Evolutionary conservation across 106 monocot genomes (phyloP).

Genomic region (Vanilla planifolia): DNA sequence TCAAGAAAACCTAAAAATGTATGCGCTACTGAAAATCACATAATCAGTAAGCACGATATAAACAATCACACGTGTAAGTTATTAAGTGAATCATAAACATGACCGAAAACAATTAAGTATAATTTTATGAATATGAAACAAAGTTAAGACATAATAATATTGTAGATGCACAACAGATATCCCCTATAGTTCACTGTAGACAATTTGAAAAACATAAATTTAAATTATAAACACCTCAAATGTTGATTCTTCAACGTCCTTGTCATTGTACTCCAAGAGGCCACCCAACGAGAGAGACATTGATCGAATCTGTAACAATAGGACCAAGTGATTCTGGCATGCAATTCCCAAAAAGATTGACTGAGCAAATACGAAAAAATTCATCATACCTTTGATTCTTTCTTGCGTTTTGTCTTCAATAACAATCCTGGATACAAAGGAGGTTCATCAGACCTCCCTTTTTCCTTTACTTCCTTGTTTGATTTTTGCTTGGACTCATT

Average conservation of each 20-base stretch:
- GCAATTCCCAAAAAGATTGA: not conserved
- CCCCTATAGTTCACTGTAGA: not conserved
- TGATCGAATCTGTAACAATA: slow-evolving; percentile 61
- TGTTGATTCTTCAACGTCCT: slow-evolving; percentile 86
- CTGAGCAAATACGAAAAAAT: not conserved
- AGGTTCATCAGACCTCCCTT: slow-evolving; percentile 50
- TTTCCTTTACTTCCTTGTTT: slow-evolving; percentile 49
- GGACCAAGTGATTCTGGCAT: too few relatives aligned
- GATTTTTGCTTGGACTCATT: slow-evolving; percentile 31
- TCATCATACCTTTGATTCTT: slow-evolving; percentile 65
- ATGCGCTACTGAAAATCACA: too few relatives aligned
- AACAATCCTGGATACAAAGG: slow-evolving; percentile 73
- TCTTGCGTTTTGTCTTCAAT: slow-evolving; percentile 41
- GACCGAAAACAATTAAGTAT: too few relatives aligned
- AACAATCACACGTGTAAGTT: too few relatives aligned
- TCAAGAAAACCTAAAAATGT: too few relatives aligned
- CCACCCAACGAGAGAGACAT: slow-evolving; percentile 82
- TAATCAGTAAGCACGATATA: too few relatives aligned
- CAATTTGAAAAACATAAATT: not conserved
- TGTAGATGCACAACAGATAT: not conserved
- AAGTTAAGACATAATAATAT: too few relatives aligned
- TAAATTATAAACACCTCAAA: slow-evolving; percentile 66
- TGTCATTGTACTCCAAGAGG: slow-evolving; percentile 89
- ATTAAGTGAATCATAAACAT: too few relatives aligned
- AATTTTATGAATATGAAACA: too few relatives aligned